Evolutionary conservation across 2,329 filamentous ascomycete genomes (phyloP).

Genomic region (Alternaria tenuissima): DNA sequence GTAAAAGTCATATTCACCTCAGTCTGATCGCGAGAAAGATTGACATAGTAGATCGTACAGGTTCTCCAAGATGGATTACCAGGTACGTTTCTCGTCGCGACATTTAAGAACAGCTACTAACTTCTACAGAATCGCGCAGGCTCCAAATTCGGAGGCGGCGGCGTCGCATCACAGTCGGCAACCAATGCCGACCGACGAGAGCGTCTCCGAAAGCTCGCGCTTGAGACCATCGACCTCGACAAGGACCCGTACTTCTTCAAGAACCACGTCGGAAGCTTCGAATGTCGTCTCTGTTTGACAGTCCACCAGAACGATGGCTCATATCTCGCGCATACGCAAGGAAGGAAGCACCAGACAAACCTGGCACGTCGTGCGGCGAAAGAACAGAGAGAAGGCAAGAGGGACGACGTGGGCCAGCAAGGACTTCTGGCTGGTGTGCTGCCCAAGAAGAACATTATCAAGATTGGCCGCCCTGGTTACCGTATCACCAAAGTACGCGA

Average conservation of each 20-base stretch:
- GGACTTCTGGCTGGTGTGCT: conserved; percentile 74
- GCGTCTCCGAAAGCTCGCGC: conserved; percentile 94
- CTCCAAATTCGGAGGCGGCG: conserved; percentile 97
- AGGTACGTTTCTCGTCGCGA: conserved; percentile 47
- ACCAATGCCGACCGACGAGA: conserved; percentile 98
- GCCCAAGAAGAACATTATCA: conserved; percentile 83
- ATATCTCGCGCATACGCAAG: conserved; percentile 97
- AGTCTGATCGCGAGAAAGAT: neutral
- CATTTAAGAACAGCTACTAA: conserved; percentile 22
- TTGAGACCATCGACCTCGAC: conserved; percentile 98
- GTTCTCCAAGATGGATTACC: conserved; percentile 58
- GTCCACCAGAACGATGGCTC: conserved; percentile 99
- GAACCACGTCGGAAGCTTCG: conserved; percentile 97
- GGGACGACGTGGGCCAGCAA: conserved; percentile 72
- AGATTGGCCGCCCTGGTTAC: conserved; percentile 96
- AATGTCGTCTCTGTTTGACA: conserved; percentile 94
- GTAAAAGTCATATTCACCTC: neutral
- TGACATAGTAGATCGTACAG: conserved; percentile 4
- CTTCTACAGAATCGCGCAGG: conserved; percentile 81
- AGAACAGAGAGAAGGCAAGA: conserved; percentile 87
- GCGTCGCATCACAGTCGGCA: conserved; percentile 90
- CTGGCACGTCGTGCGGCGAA: conserved; percentile 93
- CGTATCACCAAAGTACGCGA: conserved; percentile 97
- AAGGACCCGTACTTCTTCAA: conserved; percentile 99
- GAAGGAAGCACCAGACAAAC: conserved; percentile 98